Evolutionary conservation across 371 early-diverging fungal genomes (phyloP).

Genomic region (Rhizopus delemar): DNA sequence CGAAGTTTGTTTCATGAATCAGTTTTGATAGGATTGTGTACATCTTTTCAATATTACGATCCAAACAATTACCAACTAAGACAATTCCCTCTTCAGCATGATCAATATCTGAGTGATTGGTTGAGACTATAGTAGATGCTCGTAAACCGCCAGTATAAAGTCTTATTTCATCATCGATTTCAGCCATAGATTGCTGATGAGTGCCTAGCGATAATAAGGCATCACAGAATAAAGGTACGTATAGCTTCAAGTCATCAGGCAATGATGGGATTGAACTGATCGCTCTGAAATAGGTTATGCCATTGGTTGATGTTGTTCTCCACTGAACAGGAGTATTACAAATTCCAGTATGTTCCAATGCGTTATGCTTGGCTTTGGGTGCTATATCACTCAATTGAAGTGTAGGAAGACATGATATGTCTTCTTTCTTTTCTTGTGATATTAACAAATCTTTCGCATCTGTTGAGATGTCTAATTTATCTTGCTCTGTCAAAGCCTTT

Average conservation of each 20-base stretch:
- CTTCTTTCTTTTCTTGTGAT: conserved; percentile 76
- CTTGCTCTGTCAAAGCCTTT: conserved; percentile 55
- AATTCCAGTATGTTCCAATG: conserved; percentile 67
- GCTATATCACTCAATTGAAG: conserved; percentile 76
- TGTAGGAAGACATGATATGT: conserved; percentile 82
- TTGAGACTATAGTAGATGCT: conserved; percentile 66
- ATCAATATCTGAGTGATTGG: conserved; percentile 64
- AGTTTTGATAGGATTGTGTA: conserved; percentile 72
- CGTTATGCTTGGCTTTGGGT: conserved; percentile 58
- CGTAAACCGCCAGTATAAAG: conserved; percentile 85
- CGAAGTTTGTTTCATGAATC: conserved; percentile 75
- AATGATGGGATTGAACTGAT: conserved; percentile 67
- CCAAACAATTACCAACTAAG: conserved; percentile 68
- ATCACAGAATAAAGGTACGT: conserved; percentile 79
- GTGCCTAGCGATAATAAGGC: conserved; percentile 89
- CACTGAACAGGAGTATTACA: conserved; percentile 70
- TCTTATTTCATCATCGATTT: conserved; percentile 86
- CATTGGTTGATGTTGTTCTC: conserved; percentile 86
- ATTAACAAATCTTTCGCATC: conserved; percentile 64
- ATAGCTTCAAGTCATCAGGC: conserved; percentile 68
- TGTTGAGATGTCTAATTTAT: conserved; percentile 60
- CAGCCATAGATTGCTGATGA: conserved; percentile 68
- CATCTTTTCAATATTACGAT: conserved; percentile 75
- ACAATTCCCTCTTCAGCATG: conserved; percentile 61
- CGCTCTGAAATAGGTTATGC: conserved; percentile 85